phyloP scores from a whole-genome alignment of 345 rosid species.

The Sapria himalayana region DNA sequence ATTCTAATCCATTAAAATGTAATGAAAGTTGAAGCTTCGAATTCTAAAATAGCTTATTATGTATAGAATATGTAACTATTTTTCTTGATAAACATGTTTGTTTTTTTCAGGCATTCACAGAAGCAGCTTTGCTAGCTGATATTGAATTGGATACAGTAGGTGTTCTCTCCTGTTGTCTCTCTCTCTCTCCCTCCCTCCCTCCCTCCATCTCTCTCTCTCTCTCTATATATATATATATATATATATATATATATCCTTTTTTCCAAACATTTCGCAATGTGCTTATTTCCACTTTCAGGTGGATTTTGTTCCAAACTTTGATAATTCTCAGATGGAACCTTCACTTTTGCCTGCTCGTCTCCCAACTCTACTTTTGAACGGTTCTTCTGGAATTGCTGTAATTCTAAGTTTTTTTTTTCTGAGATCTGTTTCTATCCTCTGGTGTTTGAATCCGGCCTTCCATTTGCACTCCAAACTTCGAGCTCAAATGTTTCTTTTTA shows the following conservation, averaged over 20 bases:
- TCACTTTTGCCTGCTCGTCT: constrained; percentile 83
- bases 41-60: too few species aligned
- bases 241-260: not conserved
- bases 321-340: constrained; percentile 81
- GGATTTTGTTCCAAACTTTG: constrained; percentile 85
- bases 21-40: too few species aligned
- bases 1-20: too few species aligned
- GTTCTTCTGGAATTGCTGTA: constrained; percentile 97
- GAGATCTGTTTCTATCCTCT: not conserved
- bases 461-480: too few species aligned
- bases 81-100: too few species aligned
- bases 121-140: constrained; percentile 70
- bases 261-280: not conserved
- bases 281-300: constrained; percentile 23
- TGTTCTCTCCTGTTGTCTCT: constrained; percentile 1
- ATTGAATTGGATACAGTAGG: constrained; percentile 65
- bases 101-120: constrained; percentile 50
- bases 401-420: constrained; percentile 6
- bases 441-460: constrained; percentile 5
- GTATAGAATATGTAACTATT: too few species aligned
- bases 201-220: not conserved
- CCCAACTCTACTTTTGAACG: constrained; percentile 71
- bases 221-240: not conserved
- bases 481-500: too few species aligned
- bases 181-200: not conserved